Conservation (phyloP, 2,329 filamentous ascomycete genomes). For the Ceratocystis lukuohia region DNA sequence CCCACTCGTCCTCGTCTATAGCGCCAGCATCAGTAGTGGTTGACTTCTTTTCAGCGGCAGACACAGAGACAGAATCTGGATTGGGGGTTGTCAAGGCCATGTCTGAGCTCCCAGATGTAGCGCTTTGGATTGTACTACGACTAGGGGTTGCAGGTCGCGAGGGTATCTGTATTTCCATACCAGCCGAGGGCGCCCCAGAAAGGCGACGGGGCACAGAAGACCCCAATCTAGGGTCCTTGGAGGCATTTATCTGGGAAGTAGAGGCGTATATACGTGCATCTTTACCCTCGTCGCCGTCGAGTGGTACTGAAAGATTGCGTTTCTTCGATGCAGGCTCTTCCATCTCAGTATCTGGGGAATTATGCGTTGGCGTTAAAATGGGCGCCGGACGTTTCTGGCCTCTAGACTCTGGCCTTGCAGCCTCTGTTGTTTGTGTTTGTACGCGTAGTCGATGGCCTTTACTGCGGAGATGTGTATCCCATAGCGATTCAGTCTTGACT, state of each 20-base stretch:
- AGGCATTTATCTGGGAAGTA: not conserved
- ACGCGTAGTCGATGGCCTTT: constrained; percentile 30
- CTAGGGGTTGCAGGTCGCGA: constrained; percentile 48
- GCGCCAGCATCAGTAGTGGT: constrained; percentile 20
- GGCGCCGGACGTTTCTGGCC: constrained; percentile 24
- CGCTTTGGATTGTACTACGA: constrained; percentile 25
- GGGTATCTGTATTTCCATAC: constrained; percentile 49
- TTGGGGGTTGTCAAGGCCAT: constrained; percentile 18
- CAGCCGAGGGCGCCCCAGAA: constrained; percentile 40
- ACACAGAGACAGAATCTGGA: not conserved
- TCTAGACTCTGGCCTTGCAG: constrained; percentile 16
- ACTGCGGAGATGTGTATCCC: constrained; percentile 48
- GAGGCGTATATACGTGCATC: not conserved
- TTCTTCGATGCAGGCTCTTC: not conserved
- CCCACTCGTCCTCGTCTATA: constrained; percentile 66
- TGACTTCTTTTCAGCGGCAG: not conserved
- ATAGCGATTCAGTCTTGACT: constrained; percentile 52
- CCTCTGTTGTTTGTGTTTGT: constrained; percentile 20
- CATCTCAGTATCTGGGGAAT: not conserved
- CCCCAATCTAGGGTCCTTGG: not conserved
- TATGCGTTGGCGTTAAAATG: constrained; percentile 22
- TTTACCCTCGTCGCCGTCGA: not conserved
- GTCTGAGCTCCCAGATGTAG: constrained; percentile 16
- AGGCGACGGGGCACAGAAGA: constrained; percentile 28
- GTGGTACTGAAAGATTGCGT: constrained; percentile 1